phyloP scores from a whole-genome alignment of 257 asterid genomes.

The Nicotiana knightiana region DNA sequence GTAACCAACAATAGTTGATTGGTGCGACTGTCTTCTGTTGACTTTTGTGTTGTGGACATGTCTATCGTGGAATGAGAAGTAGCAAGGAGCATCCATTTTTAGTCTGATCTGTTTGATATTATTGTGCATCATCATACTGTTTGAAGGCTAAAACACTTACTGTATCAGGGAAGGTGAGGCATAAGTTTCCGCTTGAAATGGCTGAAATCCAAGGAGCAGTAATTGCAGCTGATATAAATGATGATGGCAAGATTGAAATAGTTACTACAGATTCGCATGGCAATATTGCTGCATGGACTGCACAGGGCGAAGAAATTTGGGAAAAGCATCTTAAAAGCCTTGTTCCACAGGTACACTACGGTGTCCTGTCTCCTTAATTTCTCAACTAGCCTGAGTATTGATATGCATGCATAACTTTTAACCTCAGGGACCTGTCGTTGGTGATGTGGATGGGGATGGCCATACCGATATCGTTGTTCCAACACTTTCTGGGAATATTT shows the following conservation, averaged over 20 bases:
- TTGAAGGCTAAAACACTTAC: slow-evolving; percentile 3
- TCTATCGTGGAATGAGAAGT: not conserved
- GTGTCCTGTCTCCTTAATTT: not conserved
- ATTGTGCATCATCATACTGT: slow-evolving; percentile 4
- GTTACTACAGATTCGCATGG: slow-evolving; percentile 95
- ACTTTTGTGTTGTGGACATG: not conserved
- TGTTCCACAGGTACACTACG: slow-evolving; percentile 47
- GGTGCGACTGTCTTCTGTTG: not conserved
- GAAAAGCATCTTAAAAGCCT: slow-evolving; percentile 87
- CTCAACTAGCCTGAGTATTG: not conserved
- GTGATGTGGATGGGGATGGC: slow-evolving; percentile 99
- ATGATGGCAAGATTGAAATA: slow-evolving; percentile 93
- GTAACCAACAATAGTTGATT: not conserved
- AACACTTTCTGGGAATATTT: slow-evolving; percentile 90
- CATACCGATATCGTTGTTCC: slow-evolving; percentile 94
- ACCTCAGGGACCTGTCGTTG: slow-evolving; percentile 65
- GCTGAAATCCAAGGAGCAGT: slow-evolving; percentile 99
- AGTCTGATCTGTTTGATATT: not conserved
- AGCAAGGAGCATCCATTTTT: not conserved
- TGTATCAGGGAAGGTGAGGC: slow-evolving; percentile 76
- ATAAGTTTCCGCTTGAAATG: slow-evolving; percentile 96
- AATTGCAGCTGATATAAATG: slow-evolving; percentile 95
- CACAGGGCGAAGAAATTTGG: slow-evolving; percentile 98
- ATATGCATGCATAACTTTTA: not conserved
- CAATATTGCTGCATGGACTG: slow-evolving; percentile 97